These are phyloP conservation scores for Gastrolobium villosum DNA, from an alignment of 306 rosid species.

Conservation along the genomic window DNA sequence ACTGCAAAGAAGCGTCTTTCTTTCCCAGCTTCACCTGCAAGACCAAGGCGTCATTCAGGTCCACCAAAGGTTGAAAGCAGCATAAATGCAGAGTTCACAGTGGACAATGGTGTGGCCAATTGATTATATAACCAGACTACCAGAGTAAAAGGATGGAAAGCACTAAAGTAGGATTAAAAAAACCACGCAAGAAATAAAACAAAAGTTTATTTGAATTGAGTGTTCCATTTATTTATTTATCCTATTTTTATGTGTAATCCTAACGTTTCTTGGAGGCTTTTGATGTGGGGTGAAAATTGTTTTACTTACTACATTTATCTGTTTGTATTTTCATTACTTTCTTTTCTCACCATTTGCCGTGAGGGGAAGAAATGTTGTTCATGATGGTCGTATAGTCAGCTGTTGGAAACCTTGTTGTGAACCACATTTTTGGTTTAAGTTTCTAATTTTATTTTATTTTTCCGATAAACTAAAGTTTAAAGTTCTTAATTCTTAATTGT, in stretches of 20 bases:
- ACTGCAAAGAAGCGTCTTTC: constrained; percentile 83
- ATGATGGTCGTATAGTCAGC: constrained; percentile 32
- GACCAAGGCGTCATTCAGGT: constrained; percentile 80
- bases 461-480: neutral
- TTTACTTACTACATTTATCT: constrained; percentile 46
- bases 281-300: constrained; percentile 59
- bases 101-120: constrained; percentile 59
- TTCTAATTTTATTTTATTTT: constrained; percentile 29
- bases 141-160: constrained; percentile 43
- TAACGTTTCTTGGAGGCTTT: constrained; percentile 48
- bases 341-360: constrained; percentile 40
- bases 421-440: constrained; percentile 31
- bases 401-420: constrained; percentile 16
- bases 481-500: constrained; percentile 42
- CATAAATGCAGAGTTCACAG: constrained; percentile 58
- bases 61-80: constrained; percentile 78
- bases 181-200: constrained; percentile 44
- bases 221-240: constrained; percentile 55
- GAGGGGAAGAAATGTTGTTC: constrained; percentile 32
- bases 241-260: constrained; percentile 47
- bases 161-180: constrained; percentile 50
- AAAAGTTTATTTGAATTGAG: constrained; percentile 56
- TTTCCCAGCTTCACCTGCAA: constrained; percentile 80
- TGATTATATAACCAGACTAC: constrained; percentile 36
- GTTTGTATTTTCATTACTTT: constrained; percentile 50